Evolutionary conservation across 2,329 filamentous ascomycete species (phyloP), one percentile per base, ranked within the genome.

Genomic region (Venturia pyrina): DNA sequence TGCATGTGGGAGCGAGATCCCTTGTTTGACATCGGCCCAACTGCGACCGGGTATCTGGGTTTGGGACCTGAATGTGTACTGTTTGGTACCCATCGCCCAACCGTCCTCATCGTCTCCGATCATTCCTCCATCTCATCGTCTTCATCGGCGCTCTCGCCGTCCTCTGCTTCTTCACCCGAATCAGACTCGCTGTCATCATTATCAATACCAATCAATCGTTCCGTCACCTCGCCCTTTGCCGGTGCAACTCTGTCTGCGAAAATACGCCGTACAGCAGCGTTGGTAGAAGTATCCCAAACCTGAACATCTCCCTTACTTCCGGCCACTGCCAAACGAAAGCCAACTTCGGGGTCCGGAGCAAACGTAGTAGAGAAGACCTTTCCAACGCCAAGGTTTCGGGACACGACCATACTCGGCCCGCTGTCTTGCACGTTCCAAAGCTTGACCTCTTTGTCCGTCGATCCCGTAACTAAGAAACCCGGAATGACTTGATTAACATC

Each of bases 211-310:
- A 98, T 85, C 61, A 95, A 80, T 66, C 90, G 85, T 77, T 99
- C 93, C 74, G 83, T 80, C 32, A 87, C 85, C 60, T 86, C 84
- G 81, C 78, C 65, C n/a, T 21, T 41, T 7, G 46, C 28, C 8
- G 24, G 66, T 44, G 85, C 74, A 67, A 70, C 83, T 66, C 86
- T 87, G 72, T 80, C 85, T 44, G 89, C 91, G 79, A 99, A 99
- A 1, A 89, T 88, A 69, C 89, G 85, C 67, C 95, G 86, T 41
- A 99, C 91, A 34, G 89, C 89, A 17, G 85, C 86, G 75, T 99
- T 99, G 66, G 95, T 99, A 75, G 91, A 88, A 28, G 95, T 97
- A 77, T 98, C 93, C 95, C 95, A 99, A 64, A 99, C 87, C 75
- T 96, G 90, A 73, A 98, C 87, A 44, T 86, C 85, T 59, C 95